Percentiles rank a stretch among this genome's conserved stretches.
Evolutionary conservation across 306 rosid genomes (phyloP).

Genomic region (Glycine tomentella): DNA sequence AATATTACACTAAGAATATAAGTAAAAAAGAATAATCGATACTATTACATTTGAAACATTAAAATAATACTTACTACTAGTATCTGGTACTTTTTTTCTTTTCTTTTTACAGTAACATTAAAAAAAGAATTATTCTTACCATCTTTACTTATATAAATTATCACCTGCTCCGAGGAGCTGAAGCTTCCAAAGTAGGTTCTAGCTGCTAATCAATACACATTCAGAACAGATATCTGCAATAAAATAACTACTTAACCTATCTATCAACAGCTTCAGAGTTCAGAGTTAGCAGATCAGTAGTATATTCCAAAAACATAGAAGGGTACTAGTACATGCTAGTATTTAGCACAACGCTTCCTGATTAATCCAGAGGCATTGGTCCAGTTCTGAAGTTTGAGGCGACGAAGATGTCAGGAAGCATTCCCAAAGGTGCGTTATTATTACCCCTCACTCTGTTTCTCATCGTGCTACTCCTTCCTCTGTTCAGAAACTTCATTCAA

Average conservation of each 20-base stretch:
- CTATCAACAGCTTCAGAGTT: neutral
- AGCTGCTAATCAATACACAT: neutral
- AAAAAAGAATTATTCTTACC: no score
- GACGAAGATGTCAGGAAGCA: slow-evolving; percentile 33
- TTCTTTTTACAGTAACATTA: no score
- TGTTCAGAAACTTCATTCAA: slow-evolving; percentile 32
- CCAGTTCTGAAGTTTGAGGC: slow-evolving; percentile 14
- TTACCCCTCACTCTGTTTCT: slow-evolving; percentile 38
- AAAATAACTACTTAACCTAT: neutral
- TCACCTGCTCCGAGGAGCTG: neutral
- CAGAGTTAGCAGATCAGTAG: neutral
- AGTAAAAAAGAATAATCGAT: no score
- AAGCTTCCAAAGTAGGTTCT: neutral
- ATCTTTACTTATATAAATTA: neutral
- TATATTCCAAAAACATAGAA: no score
- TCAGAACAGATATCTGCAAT: neutral
- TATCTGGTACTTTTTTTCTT: no score
- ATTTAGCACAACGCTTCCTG: neutral
- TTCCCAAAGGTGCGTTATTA: slow-evolving; percentile 39
- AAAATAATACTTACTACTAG: no score
- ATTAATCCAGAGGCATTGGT: neutral
- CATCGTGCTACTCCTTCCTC: slow-evolving; percentile 47
- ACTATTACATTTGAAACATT: no score
- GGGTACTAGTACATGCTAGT: neutral
- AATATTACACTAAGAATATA: no score